These are phyloP conservation scores for Musa schizocarpa DNA, from an alignment of 176 grass and related monocot genomes.

Conservation along the genomic window DNA sequence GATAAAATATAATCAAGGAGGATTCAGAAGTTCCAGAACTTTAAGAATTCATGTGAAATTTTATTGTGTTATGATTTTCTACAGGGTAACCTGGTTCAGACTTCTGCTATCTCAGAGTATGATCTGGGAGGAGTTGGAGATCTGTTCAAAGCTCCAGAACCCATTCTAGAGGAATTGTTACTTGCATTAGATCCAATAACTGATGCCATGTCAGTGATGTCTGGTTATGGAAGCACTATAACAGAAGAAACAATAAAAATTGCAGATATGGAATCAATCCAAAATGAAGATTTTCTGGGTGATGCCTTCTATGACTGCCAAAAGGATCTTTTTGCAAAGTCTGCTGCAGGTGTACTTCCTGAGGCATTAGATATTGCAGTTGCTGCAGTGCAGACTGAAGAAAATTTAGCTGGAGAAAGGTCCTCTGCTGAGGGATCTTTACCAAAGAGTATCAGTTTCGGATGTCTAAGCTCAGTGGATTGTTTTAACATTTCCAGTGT, in stretches of 20 bases:
- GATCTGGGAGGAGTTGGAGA: constrained; percentile 80
- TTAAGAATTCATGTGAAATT: not conserved
- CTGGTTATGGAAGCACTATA: constrained; percentile 35
- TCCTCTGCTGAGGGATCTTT: constrained; percentile 53
- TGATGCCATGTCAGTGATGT: constrained; percentile 69
- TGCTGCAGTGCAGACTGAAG: constrained; percentile 51
- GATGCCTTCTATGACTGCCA: constrained; percentile 72
- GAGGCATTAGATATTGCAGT: constrained; percentile 49
- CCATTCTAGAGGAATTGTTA: constrained; percentile 52
- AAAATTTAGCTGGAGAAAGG: constrained; percentile 49
- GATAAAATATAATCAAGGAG: too few relatives aligned
- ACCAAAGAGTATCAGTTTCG: constrained; percentile 76
- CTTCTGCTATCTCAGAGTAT: constrained; percentile 63
- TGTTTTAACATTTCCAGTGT: constrained; percentile 31
- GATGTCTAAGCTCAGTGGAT: constrained; percentile 56
- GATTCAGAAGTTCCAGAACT: not conserved
- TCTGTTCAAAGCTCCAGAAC: constrained; percentile 81
- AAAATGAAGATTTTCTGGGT: constrained; percentile 46
- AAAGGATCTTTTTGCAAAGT: constrained; percentile 65
- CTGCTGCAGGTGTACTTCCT: not conserved
- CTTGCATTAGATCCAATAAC: constrained; percentile 45
- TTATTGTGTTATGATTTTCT: not conserved
- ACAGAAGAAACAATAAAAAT: constrained; percentile 31
- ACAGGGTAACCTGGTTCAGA: constrained; percentile 48
- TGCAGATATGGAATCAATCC: constrained; percentile 32